phyloP scores from a whole-genome alignment of 2,329 filamentous ascomycete genomes.

The Paraphoma sp. region DNA sequence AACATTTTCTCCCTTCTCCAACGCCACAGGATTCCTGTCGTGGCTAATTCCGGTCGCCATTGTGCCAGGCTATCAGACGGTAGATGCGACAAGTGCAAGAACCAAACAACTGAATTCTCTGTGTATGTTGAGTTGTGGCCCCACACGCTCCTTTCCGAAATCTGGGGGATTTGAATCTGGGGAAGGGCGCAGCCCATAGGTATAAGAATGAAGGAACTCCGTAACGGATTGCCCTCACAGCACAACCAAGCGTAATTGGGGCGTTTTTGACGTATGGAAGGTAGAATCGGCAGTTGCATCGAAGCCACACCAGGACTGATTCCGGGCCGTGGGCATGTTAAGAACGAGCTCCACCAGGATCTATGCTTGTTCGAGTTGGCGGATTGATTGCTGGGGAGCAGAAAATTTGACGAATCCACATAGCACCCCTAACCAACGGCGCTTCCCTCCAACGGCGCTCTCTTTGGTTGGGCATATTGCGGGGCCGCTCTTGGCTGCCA shows the following conservation, averaged over 20 bases:
- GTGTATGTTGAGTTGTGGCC: conserved; percentile 12
- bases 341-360: conserved; percentile 15
- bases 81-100: background rate
- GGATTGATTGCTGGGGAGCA: conserved; percentile 25
- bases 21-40: conserved; percentile 11
- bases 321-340: conserved; percentile 18
- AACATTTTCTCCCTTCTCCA: conserved; percentile 27
- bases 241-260: conserved; percentile 9
- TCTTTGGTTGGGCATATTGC: conserved; percentile 27
- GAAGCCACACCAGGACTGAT: conserved; percentile 15
- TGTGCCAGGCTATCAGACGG: conserved; percentile 9
- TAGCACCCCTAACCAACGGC: conserved; percentile 13
- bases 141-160: conserved; percentile 23
- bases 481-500: conserved; percentile 42
- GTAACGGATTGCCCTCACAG: conserved; percentile 18
- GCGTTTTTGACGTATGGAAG: conserved; percentile 20
- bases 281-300: conserved; percentile 37
- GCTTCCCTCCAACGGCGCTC: conserved; percentile 23
- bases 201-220: conserved; percentile 28
- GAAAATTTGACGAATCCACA: conserved; percentile 36
- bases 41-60: conserved; percentile 6
- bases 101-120: conserved; percentile 10
- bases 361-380: conserved; percentile 21
- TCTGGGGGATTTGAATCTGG: conserved; percentile 36
- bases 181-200: conserved; percentile 33